Base-by-base conservation (phyloP, 345 rosid species). In the Aethionema arabicum region DNA sequence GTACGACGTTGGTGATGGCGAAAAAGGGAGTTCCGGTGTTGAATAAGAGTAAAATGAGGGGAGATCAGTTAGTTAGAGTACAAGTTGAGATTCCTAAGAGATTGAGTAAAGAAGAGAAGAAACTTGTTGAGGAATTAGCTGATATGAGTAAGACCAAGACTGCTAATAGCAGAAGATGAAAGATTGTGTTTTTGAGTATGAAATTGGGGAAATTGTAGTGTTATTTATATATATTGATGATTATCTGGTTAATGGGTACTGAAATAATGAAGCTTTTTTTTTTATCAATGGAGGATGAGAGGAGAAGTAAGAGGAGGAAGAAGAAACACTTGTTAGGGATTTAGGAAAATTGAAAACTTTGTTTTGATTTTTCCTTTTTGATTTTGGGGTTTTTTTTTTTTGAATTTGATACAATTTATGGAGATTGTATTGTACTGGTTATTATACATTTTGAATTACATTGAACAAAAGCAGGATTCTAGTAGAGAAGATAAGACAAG, bases 21-120 rank as follows among this genome's bases (percentile, higher is more conserved):
- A 95, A 83, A 74, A 95, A 83, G 64, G 98, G 99, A 11, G 93
- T 95, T 33, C 98, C 98, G 2, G 80, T 88, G 15, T 74, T 90
- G 59, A 95, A 86, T 63, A 95, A 83, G 80, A 88, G 80, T 72
- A 90, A 82, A 75, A 79, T 79, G 89, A 85, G 96, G 63, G 99
- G 98, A 8, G 99, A 90, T 65, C 98, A 90, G 75, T 63, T 95
- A 80, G 99, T 95, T 13, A 90, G 97, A 5, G 96, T 95, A 29
- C 99, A 95, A 65, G 93, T 95, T 0, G 99, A 95, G 77, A 95
- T 95, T 61, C 99, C 99, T 0, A 95, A 95, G 72, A 76, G 91
- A 63, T 72, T 95, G 83, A 86, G 91, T 75, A 74, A 78, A 30
- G 92, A 90, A 48, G 99, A 95, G 80, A 82, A 80, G 77, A 85